Base-by-base conservation (phyloP, 768 basidiomycete species). In the Astraeus odoratus region DNA sequence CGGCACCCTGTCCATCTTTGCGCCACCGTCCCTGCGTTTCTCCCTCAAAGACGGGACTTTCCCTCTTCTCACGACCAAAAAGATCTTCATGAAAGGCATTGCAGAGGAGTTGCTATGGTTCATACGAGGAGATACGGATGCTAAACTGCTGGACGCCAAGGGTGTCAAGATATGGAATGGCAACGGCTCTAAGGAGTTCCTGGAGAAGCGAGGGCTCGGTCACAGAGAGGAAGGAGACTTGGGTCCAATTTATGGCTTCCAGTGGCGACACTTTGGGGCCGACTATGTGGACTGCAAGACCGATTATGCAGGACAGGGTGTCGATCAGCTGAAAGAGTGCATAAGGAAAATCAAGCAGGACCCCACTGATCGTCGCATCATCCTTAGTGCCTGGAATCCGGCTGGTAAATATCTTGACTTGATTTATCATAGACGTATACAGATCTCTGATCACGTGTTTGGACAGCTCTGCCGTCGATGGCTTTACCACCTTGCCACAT, bases 161-260 rank as follows among this genome's bases (percentile, higher is more conserved):
- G 92, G 90, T 42, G 77, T 98, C 50, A 87, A 88, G 63, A 98
- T 99, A 55, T 99, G 96, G 96, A 93, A 97, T 60, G 93, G 94
- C 0, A 98, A 99, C 52, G 94, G 91, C 7, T 85, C 85, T 2
- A 78, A 83, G 50, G 85, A 79, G 53, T 98, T 95, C 57, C 67
- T 98, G 23, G 88, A 92, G 58, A 75, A 76, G 46, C 72, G 89
- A 16, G 95, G 96, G 3, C 64, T 98, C n/a, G 75, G 74, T 0
- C 83, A 94, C 59, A 72, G 92, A 24, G 70, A 86, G 5, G 86
- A 90, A 60, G 95, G 95, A 4, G 96, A 99, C 60, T 67, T 99
- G 4, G 96, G 96, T 0, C 95, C 95, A 0, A 91, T 99, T 0
- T 99, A 99, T 60, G 94, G 94, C 0, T 96, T 96, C 59, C 92